Evolutionary conservation across 2,329 filamentous ascomycete genomes (phyloP), one percentile per base, ranked within the genome.

Genomic region (Fusarium cyanostomum): DNA sequence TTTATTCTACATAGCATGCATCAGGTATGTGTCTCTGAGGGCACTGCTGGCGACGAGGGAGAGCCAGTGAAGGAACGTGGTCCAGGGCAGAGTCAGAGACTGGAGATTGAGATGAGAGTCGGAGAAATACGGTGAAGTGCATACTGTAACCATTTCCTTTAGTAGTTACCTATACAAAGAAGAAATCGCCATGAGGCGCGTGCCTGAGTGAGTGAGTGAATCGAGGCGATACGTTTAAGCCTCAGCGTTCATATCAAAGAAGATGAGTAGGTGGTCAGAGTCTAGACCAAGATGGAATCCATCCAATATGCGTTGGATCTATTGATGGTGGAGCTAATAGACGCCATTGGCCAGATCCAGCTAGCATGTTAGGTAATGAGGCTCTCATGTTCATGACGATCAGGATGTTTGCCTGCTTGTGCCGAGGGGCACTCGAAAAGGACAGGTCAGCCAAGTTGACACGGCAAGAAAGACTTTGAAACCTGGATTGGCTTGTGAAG

Each of bases 91-190:
- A 31, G 18, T 31, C 31, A 43, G 45, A 52, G 33, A 31, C 34
- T 39, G 41, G 37, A 49, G 37, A 21, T 38, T 42, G 61, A 52
- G 52, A 58, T 58, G 46, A n/a, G 16, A 10, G 16, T 18, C 18
- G 16, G n/a, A 37, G 34, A 37, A 15, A 64, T 56, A 52, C 51
- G 56, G 62, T 57, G 52, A 64, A 57, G 52, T 65, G 61, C 55
- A 64, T 61, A 60, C 28, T 56, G 44, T 44, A 64, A 60, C 28
- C 45, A 39, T 61, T 64, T 52, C 61, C 56, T 64, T 45, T 59
- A 63, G 58, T 56, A 57, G 60, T 64, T 64, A 64, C 6, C 6
- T 65, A 65, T 64, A 51, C 61, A 61, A 64, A 64, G 39, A 35
- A 39, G 41, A 52, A 58, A 45, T 26, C 48, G 31, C 42, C 43